Percentiles rank a stretch among this genome's conserved stretches.
These are phyloP conservation scores for Colletotrichum truncatum DNA, from an alignment of 2,329 filamentous ascomycete species.

Conservation along the genomic window DNA sequence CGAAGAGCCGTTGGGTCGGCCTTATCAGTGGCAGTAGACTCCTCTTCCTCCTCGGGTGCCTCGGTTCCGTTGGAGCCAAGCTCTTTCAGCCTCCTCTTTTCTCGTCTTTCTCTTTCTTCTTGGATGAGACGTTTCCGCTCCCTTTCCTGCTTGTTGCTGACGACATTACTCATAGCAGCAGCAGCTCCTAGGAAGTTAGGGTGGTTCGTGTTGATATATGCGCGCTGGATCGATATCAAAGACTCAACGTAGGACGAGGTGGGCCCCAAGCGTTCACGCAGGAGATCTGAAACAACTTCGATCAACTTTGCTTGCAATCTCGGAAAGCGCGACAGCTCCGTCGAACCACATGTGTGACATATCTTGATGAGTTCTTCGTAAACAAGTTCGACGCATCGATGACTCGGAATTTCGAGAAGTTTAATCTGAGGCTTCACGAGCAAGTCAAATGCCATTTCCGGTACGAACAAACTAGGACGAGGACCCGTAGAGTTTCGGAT, in stretches of 20 bases:
- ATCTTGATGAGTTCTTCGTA: constrained; percentile 99
- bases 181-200: constrained; percentile 98
- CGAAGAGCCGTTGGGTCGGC: constrained; percentile 57
- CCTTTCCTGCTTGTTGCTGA: constrained; percentile 92
- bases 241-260: constrained; percentile 93
- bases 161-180: constrained; percentile 96
- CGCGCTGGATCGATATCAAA: constrained; percentile 94
- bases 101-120: constrained; percentile 87
- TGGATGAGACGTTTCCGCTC: constrained; percentile 83
- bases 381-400: constrained; percentile 96
- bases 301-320: constrained; percentile 96
- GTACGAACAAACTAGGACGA: constrained; percentile 93
- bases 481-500: constrained; percentile 98
- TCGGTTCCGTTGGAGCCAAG: constrained; percentile 82
- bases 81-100: constrained; percentile 85
- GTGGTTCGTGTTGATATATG: constrained; percentile 99
- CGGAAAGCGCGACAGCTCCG: constrained; percentile 90
- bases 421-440: constrained; percentile 99
- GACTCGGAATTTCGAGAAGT: constrained; percentile 91
- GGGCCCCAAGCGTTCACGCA: constrained; percentile 91
- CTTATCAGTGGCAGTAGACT: constrained; percentile 57
- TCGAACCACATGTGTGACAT: constrained; percentile 97
- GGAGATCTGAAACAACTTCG: constrained; percentile 94
- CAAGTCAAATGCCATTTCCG: constrained; percentile 96
- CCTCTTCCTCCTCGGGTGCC: constrained; percentile 72